These are phyloP conservation scores for Begonia fuchsioides DNA, from an alignment of 306 rosid genomes.

Conservation along the genomic window DNA sequence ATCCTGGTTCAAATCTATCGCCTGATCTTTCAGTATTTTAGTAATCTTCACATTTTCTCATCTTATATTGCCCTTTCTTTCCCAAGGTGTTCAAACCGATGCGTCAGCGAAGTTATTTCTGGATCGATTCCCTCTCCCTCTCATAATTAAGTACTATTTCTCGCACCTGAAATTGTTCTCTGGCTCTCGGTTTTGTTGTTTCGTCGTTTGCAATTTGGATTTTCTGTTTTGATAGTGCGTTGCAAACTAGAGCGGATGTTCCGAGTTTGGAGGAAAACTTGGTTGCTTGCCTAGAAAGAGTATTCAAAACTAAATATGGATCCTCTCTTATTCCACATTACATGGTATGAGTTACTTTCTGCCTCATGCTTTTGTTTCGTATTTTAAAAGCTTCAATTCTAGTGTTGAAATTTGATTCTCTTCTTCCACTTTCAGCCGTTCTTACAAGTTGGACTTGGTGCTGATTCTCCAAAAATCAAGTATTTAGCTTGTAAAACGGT, in stretches of 20 bases:
- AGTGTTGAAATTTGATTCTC: too few relatives aligned
- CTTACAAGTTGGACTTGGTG: slow-evolving; percentile 70
- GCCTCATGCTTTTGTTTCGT: not conserved
- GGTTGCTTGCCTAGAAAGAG: slow-evolving; percentile 59
- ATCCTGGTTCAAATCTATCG: slow-evolving; percentile 33
- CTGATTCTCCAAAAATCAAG: slow-evolving; percentile 70
- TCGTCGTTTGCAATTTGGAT: not conserved
- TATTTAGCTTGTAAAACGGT: slow-evolving; percentile 80
- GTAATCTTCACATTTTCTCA: too few relatives aligned
- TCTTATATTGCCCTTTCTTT: too few relatives aligned
- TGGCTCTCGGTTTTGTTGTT: not conserved
- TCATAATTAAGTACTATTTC: slow-evolving; percentile 35
- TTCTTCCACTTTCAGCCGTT: slow-evolving; percentile 39
- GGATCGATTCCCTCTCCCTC: slow-evolving; percentile 63
- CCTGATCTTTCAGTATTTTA: too few relatives aligned
- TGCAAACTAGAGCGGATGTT: slow-evolving; percentile 56
- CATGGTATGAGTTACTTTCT: slow-evolving; percentile 35
- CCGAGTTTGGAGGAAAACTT: slow-evolving; percentile 52
- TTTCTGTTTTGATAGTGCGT: slow-evolving; percentile 36
- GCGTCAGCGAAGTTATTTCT: slow-evolving; percentile 53
- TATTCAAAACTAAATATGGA: slow-evolving; percentile 73
- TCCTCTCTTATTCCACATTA: slow-evolving; percentile 70
- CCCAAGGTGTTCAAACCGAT: slow-evolving; percentile 46
- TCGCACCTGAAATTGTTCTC: not conserved
- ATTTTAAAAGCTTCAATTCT: not conserved